Evolutionary conservation across 768 basidiomycete species (phyloP).

Genomic region (Russula sp.): DNA sequence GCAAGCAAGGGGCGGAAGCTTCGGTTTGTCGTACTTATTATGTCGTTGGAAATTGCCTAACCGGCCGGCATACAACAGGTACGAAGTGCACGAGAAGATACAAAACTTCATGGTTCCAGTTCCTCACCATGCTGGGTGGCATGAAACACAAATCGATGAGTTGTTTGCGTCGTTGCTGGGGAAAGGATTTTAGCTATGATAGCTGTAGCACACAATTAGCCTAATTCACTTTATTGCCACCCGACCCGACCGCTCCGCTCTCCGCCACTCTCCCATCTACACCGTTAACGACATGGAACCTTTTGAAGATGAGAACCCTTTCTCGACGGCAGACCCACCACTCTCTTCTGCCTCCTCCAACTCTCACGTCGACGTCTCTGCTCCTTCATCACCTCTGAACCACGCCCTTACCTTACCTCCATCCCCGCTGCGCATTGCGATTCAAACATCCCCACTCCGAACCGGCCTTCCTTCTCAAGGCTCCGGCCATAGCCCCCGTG

Average conservation of each 20-base stretch:
- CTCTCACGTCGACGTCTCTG: slow-evolving; percentile 53
- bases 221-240: background rate
- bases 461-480: slow-evolving; percentile 56
- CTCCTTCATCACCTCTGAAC: slow-evolving; percentile 53
- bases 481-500: slow-evolving; percentile 48
- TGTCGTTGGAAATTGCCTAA: background rate
- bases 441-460: slow-evolving; percentile 34
- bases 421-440: slow-evolving; percentile 32
- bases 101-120: slow-evolving; percentile 97
- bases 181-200: slow-evolving; percentile 46
- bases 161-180: slow-evolving; percentile 87
- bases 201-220: background rate
- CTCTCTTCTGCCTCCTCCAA: slow-evolving; percentile 51
- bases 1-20: slow-evolving; percentile 95
- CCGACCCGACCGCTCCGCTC: background rate
- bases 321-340: slow-evolving; percentile 38
- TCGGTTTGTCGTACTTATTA: slow-evolving; percentile 47
- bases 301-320: slow-evolving; percentile 46
- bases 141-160: slow-evolving; percentile 95
- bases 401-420: slow-evolving; percentile 46
- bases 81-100: slow-evolving; percentile 92
- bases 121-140: slow-evolving; percentile 65
- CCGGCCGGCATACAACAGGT: slow-evolving; percentile 45
- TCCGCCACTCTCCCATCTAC: background rate
- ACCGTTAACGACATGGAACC: slow-evolving; percentile 34